Conservation (phyloP, 495 filamentous ascomycete species). For the Penicillium cataractarum region DNA sequence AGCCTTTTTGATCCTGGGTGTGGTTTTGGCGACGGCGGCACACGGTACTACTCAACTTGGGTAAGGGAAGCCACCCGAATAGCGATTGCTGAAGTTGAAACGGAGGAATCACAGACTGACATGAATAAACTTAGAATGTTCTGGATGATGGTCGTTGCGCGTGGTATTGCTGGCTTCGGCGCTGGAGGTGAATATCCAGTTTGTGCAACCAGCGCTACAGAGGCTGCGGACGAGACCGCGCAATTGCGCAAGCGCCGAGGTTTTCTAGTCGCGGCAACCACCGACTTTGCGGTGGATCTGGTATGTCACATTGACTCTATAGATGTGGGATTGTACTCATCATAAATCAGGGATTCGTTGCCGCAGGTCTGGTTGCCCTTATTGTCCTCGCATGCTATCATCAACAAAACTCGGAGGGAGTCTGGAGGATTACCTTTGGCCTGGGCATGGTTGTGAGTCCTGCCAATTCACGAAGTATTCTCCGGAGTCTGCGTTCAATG, state of each 20-base stretch:
- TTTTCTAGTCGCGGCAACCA: constrained; percentile 37
- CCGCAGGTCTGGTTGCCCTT: constrained; percentile 33
- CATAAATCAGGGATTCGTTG: constrained; percentile 32
- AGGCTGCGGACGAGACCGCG: constrained; percentile 48
- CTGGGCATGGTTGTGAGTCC: constrained; percentile 39
- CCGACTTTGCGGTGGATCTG: constrained; percentile 39
- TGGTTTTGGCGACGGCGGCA: constrained; percentile 36
- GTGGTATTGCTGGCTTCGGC: constrained; percentile 57
- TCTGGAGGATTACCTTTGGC: constrained; percentile 43
- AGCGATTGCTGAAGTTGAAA: neutral
- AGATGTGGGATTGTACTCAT: neutral
- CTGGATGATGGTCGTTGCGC: constrained; percentile 58
- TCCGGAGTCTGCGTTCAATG: neutral
- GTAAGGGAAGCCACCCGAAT: constrained; percentile 9
- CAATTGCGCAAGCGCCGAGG: constrained; percentile 32
- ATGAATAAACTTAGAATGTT: constrained; percentile 38
- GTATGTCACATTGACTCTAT: constrained; percentile 5
- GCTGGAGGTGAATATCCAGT: constrained; percentile 54
- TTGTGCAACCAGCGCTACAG: constrained; percentile 46
- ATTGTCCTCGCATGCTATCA: constrained; percentile 37
- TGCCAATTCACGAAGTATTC: neutral
- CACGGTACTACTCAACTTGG: constrained; percentile 33
- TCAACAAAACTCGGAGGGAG: constrained; percentile 26
- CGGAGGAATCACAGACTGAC: neutral
- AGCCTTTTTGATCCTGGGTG: constrained; percentile 30